phyloP scores from a whole-genome alignment of 1,284 basidiomycete genomes.

The Ustilago nuda region DNA sequence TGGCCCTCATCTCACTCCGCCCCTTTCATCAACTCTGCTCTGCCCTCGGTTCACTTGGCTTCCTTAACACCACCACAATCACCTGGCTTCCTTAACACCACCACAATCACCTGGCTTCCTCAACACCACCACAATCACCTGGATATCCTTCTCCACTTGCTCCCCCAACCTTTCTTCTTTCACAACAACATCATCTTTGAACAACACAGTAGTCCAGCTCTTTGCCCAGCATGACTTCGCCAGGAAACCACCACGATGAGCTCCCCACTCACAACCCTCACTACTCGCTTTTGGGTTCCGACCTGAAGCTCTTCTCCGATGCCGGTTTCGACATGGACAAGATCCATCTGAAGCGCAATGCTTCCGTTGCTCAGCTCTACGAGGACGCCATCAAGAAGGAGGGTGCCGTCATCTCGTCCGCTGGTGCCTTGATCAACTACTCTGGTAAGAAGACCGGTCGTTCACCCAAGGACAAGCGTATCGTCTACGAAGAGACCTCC shows the following conservation, averaged over 20 bases:
- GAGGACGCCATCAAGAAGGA: constrained; percentile 98
- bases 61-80: neutral
- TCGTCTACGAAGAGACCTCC: constrained; percentile 96
- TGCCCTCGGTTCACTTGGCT: neutral
- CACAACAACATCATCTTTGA: neutral
- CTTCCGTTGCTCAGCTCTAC: constrained; percentile 92
- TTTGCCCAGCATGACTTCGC: constrained; percentile 63
- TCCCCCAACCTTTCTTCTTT: neutral
- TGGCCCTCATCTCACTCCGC: neutral
- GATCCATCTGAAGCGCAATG: constrained; percentile 82
- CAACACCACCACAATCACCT: too few species aligned
- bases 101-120: neutral
- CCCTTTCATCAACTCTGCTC: constrained; percentile 1
- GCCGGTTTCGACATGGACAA: constrained; percentile 95
- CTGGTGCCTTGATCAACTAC: constrained; percentile 98
- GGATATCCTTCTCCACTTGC: neutral
- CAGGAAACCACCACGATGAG: constrained; percentile 69
- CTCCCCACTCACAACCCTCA: constrained; percentile 61
- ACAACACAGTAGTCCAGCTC: constrained; percentile 1
- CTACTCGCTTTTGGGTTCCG: constrained; percentile 72
- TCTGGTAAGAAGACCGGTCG: constrained; percentile 99
- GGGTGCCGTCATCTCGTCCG: constrained; percentile 95
- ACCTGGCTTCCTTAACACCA: neutral
- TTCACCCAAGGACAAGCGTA: constrained; percentile 99
- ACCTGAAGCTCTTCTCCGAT: constrained; percentile 97